Conservation (phyloP, 306 rosid genomes). For the Erythrophleum fordii region DNA sequence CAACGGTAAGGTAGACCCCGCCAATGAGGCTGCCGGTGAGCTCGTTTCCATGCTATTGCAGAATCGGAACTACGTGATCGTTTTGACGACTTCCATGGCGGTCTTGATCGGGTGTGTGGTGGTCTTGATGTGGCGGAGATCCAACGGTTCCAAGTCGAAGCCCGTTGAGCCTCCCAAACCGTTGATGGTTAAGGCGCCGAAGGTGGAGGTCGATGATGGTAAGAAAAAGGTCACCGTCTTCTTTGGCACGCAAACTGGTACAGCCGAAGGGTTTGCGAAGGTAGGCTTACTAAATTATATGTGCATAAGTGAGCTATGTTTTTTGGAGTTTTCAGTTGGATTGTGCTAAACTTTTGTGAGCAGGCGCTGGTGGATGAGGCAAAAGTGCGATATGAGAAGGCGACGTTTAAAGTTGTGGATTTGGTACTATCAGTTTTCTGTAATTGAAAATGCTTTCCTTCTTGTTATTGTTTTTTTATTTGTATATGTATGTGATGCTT, state of each 20-base stretch:
- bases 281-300: constrained; percentile 34
- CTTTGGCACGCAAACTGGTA: constrained; percentile 98
- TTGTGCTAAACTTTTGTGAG: neutral
- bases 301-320: neutral
- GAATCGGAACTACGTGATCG: constrained; percentile 68
- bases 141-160: constrained; percentile 47
- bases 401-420: constrained; percentile 80
- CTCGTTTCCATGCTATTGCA: constrained; percentile 60
- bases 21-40: constrained; percentile 62
- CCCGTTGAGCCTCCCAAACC: constrained; percentile 58
- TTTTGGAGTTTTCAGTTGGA: neutral
- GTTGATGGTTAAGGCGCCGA: constrained; percentile 43
- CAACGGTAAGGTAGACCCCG: constrained; percentile 72
- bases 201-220: constrained; percentile 76
- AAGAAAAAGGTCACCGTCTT: constrained; percentile 82
- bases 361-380: constrained; percentile 95
- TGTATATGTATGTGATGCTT: constrained; percentile 32
- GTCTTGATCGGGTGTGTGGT: constrained; percentile 85
- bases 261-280: constrained; percentile 99
- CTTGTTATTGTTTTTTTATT: neutral
- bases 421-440: constrained; percentile 54
- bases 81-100: constrained; percentile 84
- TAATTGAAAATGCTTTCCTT: neutral
- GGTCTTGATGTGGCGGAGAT: constrained; percentile 81
- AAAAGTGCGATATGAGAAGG: constrained; percentile 82